phyloP scores from a whole-genome alignment of 2,329 filamentous ascomycete species.

The Xylaria sp. region DNA sequence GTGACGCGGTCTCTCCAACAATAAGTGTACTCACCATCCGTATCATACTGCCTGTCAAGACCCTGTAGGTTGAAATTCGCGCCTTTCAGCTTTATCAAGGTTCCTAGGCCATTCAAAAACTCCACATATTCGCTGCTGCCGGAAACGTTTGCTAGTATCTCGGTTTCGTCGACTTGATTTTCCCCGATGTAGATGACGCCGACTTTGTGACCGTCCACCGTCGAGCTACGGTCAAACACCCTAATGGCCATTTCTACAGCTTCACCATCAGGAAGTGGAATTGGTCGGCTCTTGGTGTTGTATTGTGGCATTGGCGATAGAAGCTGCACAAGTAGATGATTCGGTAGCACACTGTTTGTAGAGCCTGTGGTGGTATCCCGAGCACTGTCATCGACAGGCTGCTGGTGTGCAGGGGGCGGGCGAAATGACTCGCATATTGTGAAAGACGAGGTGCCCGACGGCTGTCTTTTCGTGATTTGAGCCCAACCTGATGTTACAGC shows the following conservation, averaged over 20 bases:
- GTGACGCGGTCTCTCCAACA: constrained; percentile 95
- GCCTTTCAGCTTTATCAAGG: constrained; percentile 78
- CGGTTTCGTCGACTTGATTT: constrained; percentile 79
- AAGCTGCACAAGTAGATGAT: constrained; percentile 73
- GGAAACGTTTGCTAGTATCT: constrained; percentile 85
- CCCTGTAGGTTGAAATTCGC: constrained; percentile 93
- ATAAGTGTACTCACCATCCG: constrained; percentile 86
- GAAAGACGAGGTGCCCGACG: constrained; percentile 69
- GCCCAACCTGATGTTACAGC: constrained; percentile 70
- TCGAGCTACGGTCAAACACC: constrained; percentile 84
- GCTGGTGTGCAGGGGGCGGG: constrained; percentile 63
- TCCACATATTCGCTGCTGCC: constrained; percentile 88
- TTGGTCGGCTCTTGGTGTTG: constrained; percentile 66
- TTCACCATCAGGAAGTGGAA: constrained; percentile 75
- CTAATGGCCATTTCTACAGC: constrained; percentile 75
- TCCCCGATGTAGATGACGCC: constrained; percentile 93
- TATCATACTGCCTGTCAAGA: constrained; percentile 76
- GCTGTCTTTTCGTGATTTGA: constrained; percentile 72
- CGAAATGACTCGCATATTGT: constrained; percentile 65
- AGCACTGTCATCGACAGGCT: constrained; percentile 53
- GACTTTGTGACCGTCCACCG: constrained; percentile 93
- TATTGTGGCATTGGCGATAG: constrained; percentile 67
- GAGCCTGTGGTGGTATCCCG: constrained; percentile 55
- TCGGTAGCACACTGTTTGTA: constrained; percentile 70
- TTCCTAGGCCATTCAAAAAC: constrained; percentile 83